Evolutionary conservation across 1,139 yeast species (phyloP).

Genomic region (Candida dubliniensis): DNA sequence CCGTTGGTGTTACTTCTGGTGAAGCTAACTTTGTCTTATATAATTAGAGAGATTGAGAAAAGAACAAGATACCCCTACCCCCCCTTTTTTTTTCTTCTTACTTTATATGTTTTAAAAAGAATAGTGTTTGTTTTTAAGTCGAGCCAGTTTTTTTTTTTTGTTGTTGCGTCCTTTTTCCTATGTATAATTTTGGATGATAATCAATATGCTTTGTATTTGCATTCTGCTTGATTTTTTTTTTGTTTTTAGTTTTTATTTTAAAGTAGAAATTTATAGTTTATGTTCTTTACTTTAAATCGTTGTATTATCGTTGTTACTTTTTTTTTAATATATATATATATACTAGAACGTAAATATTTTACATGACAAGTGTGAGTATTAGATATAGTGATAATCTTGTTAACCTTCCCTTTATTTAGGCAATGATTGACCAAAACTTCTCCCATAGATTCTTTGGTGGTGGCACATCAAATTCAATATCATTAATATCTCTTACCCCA

Average conservation of each 20-base stretch:
- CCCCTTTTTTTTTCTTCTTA: neutral
- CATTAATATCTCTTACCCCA: conserved; percentile 60
- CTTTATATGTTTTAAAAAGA: neutral
- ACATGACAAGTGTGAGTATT: too few relatives aligned
- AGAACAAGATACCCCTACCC: neutral
- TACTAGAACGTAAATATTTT: too few relatives aligned
- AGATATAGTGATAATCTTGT: neutral
- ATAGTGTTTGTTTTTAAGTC: neutral
- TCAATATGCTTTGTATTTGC: too few relatives aligned
- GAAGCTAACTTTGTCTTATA: conserved; percentile 66
- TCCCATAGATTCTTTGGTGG: conserved; percentile 25
- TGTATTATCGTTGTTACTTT: too few relatives aligned
- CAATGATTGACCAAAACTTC: neutral
- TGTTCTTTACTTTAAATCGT: too few relatives aligned
- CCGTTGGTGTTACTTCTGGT: conserved; percentile 69
- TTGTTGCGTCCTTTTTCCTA: too few relatives aligned
- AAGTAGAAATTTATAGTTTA: too few relatives aligned
- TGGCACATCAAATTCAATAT: conserved; percentile 50
- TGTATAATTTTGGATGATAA: too few relatives aligned
- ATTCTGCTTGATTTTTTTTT: too few relatives aligned
- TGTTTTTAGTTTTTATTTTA: too few relatives aligned
- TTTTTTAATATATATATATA: too few relatives aligned
- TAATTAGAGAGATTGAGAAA: neutral
- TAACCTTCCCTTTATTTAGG: neutral
- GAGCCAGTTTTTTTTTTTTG: neutral